Evolutionary conservation across 768 basidiomycete genomes (phyloP), one percentile per base, ranked within the genome.

Genomic region (Termitomyces sp.): DNA sequence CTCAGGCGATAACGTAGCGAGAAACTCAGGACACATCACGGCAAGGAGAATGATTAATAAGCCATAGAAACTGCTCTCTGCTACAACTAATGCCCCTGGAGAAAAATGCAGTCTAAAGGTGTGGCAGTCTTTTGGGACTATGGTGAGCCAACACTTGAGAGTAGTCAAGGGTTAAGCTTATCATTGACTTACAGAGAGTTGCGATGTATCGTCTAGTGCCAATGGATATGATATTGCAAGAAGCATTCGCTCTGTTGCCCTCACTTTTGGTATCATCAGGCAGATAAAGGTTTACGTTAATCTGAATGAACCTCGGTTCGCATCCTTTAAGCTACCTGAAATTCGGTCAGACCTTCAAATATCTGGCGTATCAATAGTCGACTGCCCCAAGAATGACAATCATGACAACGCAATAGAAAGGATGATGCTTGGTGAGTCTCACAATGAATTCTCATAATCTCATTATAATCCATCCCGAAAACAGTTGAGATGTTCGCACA

Each of bases 401-500:
- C 54, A 64, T 33, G 72, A 72, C 57, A 62, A 70, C 22, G 76
- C 76, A 0, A 73, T 72, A 13, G 79, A 80, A 65, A 77, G 74
- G 60, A 77, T 77, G 74, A 77, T 82, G 37, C 70, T 79, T 36
- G 62, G 68, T 82, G 39, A 69, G 80, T 76, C 29, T 16, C 39
- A 18, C 4, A 46, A 51, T 16, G 24, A 36, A 34, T 45, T 51
- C 61, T 41, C n/a, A 41, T n/a, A 36, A 13, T 51, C 18, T 33
- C 26, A n/a, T n/a, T n/a, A n/a, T 22, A 42, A 54, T 28, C 4
- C 3, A 20, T 33, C 29, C 22, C n/a, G 22, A 24, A 36, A 41
- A 16, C 65, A 87, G 87, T 84, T 46, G 88, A 89, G 64, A 83
- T 89, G 75, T 68, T 88, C 54, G 73, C 79, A 4, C 80, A 82